phyloP scores from a whole-genome alignment of 768 basidiomycete genomes.

The Filobasidium wieringae region DNA sequence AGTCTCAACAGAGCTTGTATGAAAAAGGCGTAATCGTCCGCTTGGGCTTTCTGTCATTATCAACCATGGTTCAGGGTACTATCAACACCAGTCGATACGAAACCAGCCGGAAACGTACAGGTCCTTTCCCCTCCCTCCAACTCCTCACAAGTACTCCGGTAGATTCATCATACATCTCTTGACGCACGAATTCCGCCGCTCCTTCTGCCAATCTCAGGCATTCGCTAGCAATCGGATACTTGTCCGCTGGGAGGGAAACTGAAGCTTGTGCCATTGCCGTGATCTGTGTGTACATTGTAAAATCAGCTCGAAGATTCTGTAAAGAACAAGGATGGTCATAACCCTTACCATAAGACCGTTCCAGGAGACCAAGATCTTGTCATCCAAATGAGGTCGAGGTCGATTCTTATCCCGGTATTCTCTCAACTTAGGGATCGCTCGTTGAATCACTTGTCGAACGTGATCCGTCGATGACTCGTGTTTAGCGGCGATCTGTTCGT shows the following conservation, averaged over 20 bases:
- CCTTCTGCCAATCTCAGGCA: slow-evolving; percentile 15
- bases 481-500: slow-evolving; percentile 13
- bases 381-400: slow-evolving; percentile 42
- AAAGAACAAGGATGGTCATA: background rate
- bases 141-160: slow-evolving; percentile 32
- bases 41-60: slow-evolving; percentile 27
- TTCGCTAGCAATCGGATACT: slow-evolving; percentile 16
- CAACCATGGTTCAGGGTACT: no score
- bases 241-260: slow-evolving; percentile 10
- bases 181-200: slow-evolving; percentile 21
- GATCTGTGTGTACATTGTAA: slow-evolving; percentile 9
- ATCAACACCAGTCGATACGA: no score
- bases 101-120: slow-evolving; percentile 20
- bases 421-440: slow-evolving; percentile 25
- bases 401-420: slow-evolving; percentile 36
- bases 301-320: background rate
- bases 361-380: slow-evolving; percentile 43
- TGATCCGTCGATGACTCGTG: slow-evolving; percentile 18
- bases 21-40: slow-evolving; percentile 44
- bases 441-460: slow-evolving; percentile 20
- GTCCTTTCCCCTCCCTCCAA: slow-evolving; percentile 40
- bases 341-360: slow-evolving; percentile 42
- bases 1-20: slow-evolving; percentile 37
- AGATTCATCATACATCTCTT: slow-evolving; percentile 22
- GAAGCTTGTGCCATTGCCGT: slow-evolving; percentile 24